Conservation (phyloP, 2,329 filamentous ascomycete genomes). For the Periconia sp. region DNA sequence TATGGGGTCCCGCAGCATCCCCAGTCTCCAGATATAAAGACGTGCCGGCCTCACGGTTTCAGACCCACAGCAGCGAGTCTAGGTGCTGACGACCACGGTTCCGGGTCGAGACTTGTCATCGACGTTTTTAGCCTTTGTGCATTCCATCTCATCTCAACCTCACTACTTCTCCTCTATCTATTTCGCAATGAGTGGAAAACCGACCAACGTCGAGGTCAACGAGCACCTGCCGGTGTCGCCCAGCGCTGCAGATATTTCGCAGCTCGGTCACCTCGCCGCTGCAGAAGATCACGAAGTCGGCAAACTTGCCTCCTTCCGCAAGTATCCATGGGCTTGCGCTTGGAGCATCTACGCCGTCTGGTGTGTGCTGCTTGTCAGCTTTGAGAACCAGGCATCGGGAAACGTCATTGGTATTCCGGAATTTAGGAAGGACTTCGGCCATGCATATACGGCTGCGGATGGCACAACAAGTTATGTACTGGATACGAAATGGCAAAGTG, state of each 20-base stretch:
- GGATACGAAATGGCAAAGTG: slow-evolving; percentile 52
- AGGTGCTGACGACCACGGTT: not conserved
- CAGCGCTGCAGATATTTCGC: slow-evolving; percentile 10
- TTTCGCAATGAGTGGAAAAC: no score
- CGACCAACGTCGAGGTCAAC: slow-evolving; percentile 17
- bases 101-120: slow-evolving; percentile 1
- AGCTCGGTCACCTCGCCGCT: slow-evolving; percentile 25
- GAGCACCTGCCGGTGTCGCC: slow-evolving; percentile 14
- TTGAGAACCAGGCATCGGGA: slow-evolving; percentile 52
- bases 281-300: slow-evolving; percentile 27
- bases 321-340: slow-evolving; percentile 34
- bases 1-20: not conserved
- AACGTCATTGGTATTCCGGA: slow-evolving; percentile 52
- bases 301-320: slow-evolving; percentile 31
- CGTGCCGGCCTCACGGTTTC: not conserved
- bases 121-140: not conserved
- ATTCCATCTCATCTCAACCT: not conserved
- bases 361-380: slow-evolving; percentile 48
- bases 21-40: slow-evolving; percentile 4
- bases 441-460: slow-evolving; percentile 25
- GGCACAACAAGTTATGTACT: slow-evolving; percentile 48
- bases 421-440: slow-evolving; percentile 55
- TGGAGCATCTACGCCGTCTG: slow-evolving; percentile 52
- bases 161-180: not conserved
- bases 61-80: slow-evolving; percentile 2